A percentile compares a stretch with the other conserved stretches of the same genome.
Evolutionary conservation across 2,329 filamentous ascomycete genomes (phyloP).

Genomic region (Fusarium beomiforme): DNA sequence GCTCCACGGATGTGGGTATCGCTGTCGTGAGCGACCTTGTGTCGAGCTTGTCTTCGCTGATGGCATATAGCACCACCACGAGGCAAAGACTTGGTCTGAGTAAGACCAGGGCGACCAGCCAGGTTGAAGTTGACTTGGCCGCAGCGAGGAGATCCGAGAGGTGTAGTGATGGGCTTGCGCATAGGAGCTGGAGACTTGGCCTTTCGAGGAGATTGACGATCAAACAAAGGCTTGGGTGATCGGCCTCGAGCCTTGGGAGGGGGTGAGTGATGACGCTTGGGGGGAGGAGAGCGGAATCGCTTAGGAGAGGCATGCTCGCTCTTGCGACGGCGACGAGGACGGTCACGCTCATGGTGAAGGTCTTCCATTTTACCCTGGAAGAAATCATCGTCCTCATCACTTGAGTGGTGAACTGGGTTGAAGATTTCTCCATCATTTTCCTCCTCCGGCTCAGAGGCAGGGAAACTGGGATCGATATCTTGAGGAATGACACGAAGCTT

Average conservation of each 20-base stretch:
- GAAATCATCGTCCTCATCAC: slow-evolving; percentile 74
- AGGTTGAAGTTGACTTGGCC: slow-evolving; percentile 52
- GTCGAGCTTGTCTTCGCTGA: slow-evolving; percentile 57
- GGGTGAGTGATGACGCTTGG: slow-evolving; percentile 50
- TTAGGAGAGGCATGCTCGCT: slow-evolving; percentile 59
- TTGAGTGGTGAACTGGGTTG: slow-evolving; percentile 67
- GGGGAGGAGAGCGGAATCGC: slow-evolving; percentile 56
- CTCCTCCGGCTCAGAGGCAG: slow-evolving; percentile 90
- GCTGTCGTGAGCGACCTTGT: slow-evolving; percentile 46
- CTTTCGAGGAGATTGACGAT: slow-evolving; percentile 75
- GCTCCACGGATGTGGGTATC: slow-evolving; percentile 85
- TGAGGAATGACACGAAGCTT: slow-evolving; percentile 90
- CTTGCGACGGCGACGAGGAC: slow-evolving; percentile 59
- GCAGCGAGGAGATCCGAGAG: slow-evolving; percentile 53
- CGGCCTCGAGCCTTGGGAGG: slow-evolving; percentile 59
- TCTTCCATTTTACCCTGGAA: slow-evolving; percentile 78
- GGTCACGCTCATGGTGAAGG: slow-evolving; percentile 67
- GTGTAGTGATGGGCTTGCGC: slow-evolving; percentile 56
- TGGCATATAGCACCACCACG: slow-evolving; percentile 78
- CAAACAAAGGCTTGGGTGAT: slow-evolving; percentile 66
- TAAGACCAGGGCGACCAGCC: slow-evolving; percentile 70
- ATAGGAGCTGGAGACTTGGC: slow-evolving; percentile 78
- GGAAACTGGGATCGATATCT: slow-evolving; percentile 97
- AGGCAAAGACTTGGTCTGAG: slow-evolving; percentile 87
- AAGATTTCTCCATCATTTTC: slow-evolving; percentile 78